phyloP scores from a whole-genome alignment of 306 rosid genomes.

The Dryas drummondii region DNA sequence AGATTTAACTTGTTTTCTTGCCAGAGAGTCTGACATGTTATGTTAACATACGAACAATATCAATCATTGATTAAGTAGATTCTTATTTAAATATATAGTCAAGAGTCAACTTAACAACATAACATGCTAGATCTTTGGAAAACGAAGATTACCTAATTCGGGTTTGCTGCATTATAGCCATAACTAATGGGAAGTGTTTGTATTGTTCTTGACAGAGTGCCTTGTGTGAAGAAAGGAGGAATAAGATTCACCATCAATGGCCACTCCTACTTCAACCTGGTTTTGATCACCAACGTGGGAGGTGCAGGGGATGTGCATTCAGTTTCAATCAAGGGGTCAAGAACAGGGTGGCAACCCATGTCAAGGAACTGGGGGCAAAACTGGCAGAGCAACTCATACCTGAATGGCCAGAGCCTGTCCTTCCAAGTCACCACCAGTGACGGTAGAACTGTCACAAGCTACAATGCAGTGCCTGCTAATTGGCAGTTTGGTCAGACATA shows the following conservation, averaged over 20 bases:
- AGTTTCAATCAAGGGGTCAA: constrained; percentile 82
- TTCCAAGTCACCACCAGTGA: constrained; percentile 88
- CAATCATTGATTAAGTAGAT: too few species aligned
- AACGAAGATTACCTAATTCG: too few species aligned
- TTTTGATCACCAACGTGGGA: constrained; percentile 75
- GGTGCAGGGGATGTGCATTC: constrained; percentile 86
- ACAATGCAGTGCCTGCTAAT: constrained; percentile 52
- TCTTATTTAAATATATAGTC: too few species aligned
- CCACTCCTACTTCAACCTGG: constrained; percentile 93
- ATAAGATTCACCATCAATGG: constrained; percentile 87
- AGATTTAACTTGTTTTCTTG: neutral
- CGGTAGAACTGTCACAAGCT: constrained; percentile 63
- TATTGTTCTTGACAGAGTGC: constrained; percentile 49
- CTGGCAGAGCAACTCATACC: constrained; percentile 88
- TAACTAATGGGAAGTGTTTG: neutral
- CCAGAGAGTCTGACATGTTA: too few species aligned
- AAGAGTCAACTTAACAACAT: too few species aligned
- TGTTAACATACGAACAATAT: too few species aligned
- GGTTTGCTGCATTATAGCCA: too few species aligned
- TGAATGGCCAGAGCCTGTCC: constrained; percentile 75
- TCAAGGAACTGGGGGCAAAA: constrained; percentile 95
- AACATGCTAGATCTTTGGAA: too few species aligned
- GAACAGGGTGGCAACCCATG: constrained; percentile 77
- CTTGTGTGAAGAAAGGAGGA: constrained; percentile 86
- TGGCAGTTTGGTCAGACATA: constrained; percentile 93